Base-by-base conservation (phyloP, 2,329 filamentous ascomycete species). In the Hymenoscyphus repandus region DNA sequence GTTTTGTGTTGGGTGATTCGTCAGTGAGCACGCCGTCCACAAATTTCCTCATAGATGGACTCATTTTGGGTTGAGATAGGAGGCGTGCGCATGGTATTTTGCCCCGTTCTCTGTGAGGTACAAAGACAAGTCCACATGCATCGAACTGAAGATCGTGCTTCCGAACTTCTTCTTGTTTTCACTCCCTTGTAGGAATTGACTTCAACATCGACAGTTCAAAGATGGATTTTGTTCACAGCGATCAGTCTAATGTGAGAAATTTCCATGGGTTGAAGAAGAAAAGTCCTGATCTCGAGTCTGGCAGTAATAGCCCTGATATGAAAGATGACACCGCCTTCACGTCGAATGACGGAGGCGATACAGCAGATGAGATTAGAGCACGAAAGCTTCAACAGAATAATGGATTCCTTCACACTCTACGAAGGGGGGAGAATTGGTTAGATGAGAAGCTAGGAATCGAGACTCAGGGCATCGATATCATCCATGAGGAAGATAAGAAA, bases 391-490 rank as follows among this genome's bases (percentile, higher is more conserved):
- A 58, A 38, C 37, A 59, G 13, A 49, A 53, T 9, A 53, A 47
- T 20, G 57, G 57, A 5, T 44, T 64, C 40, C 43, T 65, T 32
- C 46, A 53, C 9, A 53, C 10, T 5, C 50, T 74, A 49, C 63
- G 68, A 30, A 47, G 54, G 31, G 62, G 67, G 38, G 73, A 75
- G 54, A 64, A 68, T 39, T 66, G 65, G 59, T 65, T 75, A 41
- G 73, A 75, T 58, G 62, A 62, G 40, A 73, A 71, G 57, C 63
- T 74, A 51, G 72, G 72, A 18, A 69, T 75, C 44, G 73, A 76
- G 58, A 72, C 70, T 3, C 70, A 74, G 52, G 73, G 73, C 18
- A 70, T 75, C 30, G 72, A 74, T 50, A 69, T 72, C 7, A 74
- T 73, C 10, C 68, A 68, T 1, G 69, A 73, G 49, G 70, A 74